phyloP scores from a whole-genome alignment of 495 filamentous ascomycete species.

The Aspergillus haitiensis region DNA sequence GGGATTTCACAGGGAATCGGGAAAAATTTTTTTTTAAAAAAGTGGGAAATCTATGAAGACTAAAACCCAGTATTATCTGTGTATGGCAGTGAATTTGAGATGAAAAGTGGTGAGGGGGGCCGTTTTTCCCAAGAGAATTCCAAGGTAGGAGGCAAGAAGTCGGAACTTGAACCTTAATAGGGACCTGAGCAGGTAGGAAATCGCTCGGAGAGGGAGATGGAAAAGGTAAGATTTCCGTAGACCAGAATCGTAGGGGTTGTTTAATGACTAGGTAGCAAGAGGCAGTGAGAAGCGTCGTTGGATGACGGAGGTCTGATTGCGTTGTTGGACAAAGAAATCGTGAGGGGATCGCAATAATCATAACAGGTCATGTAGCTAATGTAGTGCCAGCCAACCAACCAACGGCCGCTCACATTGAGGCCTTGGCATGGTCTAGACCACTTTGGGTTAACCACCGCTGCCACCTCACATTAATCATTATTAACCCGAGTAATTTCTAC shows the following conservation, averaged over 20 bases:
- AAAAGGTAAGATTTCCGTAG: not conserved
- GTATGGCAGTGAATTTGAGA: not conserved
- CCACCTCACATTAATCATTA: too few species aligned
- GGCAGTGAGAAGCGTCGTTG: not conserved
- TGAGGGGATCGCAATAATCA: conserved; percentile 22
- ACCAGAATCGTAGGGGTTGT: not conserved
- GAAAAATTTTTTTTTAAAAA: too few species aligned
- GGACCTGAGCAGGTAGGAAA: not conserved
- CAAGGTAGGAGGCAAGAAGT: conserved; percentile 12
- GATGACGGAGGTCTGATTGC: not conserved
- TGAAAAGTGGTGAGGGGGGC: not conserved
- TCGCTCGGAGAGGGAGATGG: not conserved
- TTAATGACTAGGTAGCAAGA: not conserved
- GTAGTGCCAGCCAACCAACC: conserved; percentile 8
- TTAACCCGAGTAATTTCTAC: too few species aligned
- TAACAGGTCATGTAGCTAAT: not conserved
- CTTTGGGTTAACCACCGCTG: conserved; percentile 5
- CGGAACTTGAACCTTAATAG: not conserved
- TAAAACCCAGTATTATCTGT: not conserved
- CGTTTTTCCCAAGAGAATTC: not conserved
- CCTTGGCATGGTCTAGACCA: conserved; percentile 24
- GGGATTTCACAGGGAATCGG: not conserved
- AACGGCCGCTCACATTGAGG: conserved; percentile 11
- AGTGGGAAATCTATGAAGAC: conserved; percentile 6
- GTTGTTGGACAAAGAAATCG: conserved; percentile 19